Evolutionary conservation across 73 alveolate genomes (phyloP).

Genomic region (Paramecium octaurelia): DNA sequence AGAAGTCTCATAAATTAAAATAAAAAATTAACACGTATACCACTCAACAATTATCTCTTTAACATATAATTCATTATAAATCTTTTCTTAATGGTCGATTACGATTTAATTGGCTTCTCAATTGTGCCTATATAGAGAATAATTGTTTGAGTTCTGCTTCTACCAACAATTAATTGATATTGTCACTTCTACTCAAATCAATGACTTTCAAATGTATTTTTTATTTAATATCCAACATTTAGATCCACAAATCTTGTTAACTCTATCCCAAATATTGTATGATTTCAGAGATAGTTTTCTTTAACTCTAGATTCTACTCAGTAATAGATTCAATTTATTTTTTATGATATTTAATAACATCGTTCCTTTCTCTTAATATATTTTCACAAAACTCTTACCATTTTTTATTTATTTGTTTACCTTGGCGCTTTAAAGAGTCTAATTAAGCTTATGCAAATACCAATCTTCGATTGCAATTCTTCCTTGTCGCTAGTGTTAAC

Average conservation of each 20-base stretch:
- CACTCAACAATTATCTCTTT: not conserved
- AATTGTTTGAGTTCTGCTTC: constrained; percentile 2
- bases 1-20: constrained; percentile 12
- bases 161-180: not conserved
- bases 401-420: constrained; percentile 1
- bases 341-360: not conserved
- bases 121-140: not conserved
- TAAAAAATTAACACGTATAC: not conserved
- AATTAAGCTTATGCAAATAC: not conserved
- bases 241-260: not conserved
- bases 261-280: not conserved
- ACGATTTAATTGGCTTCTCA: not conserved
- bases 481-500: not conserved
- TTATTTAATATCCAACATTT: not conserved
- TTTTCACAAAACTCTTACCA: constrained; percentile 44
- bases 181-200: not conserved
- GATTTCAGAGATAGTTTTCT: not conserved
- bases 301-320: not conserved
- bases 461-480: not conserved
- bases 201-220: not conserved
- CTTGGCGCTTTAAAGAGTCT: not conserved
- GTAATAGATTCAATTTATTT: not conserved
- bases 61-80: not conserved
- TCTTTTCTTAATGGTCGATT: not conserved
- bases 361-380: constrained; percentile 31